Conservation (phyloP, 805 yeast species). For the Cyberlindnera misumaiensis region DNA sequence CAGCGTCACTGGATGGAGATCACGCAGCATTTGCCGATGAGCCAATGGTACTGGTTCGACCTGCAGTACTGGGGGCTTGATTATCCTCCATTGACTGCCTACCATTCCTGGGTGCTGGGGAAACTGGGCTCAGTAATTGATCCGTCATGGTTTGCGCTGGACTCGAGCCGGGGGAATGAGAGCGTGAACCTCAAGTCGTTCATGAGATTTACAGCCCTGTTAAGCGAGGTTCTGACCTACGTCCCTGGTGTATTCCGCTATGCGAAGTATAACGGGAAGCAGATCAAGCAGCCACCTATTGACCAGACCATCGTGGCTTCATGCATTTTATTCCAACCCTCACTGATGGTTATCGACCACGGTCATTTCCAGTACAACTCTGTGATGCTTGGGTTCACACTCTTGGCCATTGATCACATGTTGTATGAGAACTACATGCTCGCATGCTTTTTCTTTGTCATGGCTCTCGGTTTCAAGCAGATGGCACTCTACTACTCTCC, state of each 20-base stretch:
- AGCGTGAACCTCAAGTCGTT: constrained; percentile 59
- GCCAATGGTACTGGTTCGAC: constrained; percentile 85
- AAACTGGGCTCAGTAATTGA: constrained; percentile 58
- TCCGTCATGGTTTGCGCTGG: constrained; percentile 69
- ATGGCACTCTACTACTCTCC: constrained; percentile 95
- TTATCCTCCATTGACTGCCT: constrained; percentile 96
- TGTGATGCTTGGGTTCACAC: constrained; percentile 85
- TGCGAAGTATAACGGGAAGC: constrained; percentile 64
- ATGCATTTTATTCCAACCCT: constrained; percentile 79
- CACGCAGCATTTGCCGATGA: constrained; percentile 66
- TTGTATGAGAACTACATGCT: constrained; percentile 54
- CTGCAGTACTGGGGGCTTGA: constrained; percentile 94
- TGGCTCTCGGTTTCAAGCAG: constrained; percentile 81
- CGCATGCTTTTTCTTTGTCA: constrained; percentile 72
- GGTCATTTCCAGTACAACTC: constrained; percentile 96
- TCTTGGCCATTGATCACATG: constrained; percentile 60
- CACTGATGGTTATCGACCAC: constrained; percentile 80
- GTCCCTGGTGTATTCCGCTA: constrained; percentile 76
- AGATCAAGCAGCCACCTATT: constrained; percentile 50
- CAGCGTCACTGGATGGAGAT: constrained; percentile 98
- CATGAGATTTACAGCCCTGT: constrained; percentile 75
- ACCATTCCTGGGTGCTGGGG: constrained; percentile 80
- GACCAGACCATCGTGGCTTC: constrained; percentile 74
- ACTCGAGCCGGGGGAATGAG: constrained; percentile 72
- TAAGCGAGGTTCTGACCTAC: constrained; percentile 68